Evolutionary conservation across 768 basidiomycete genomes (phyloP).

Genomic region (Suillus luteus): DNA sequence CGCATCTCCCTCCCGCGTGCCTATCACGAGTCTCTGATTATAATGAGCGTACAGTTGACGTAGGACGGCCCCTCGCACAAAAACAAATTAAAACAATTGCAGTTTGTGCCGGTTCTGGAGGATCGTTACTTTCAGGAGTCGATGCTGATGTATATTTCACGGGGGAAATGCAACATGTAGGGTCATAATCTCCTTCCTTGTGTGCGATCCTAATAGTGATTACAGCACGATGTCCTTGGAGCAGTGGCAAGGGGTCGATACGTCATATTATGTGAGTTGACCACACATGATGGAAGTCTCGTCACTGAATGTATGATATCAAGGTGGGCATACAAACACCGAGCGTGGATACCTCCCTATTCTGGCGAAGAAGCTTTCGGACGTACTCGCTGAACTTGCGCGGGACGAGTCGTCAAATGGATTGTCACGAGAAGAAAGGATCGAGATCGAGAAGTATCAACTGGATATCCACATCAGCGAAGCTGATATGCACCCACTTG

Average conservation of each 20-base stretch:
- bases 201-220: conserved; percentile 21
- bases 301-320: conserved; percentile 17
- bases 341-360: conserved; percentile 90
- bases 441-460: conserved; percentile 23
- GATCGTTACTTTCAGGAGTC: conserved; percentile 67
- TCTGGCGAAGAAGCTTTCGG: conserved; percentile 68
- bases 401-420: conserved; percentile 34
- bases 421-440: conserved; percentile 36
- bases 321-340: conserved; percentile 92
- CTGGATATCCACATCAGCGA: conserved; percentile 72
- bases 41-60: conserved; percentile 53
- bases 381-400: conserved; percentile 40
- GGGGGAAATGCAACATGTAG: conserved; percentile 89
- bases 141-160: conserved; percentile 89
- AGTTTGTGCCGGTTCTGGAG: conserved; percentile 91
- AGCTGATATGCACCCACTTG: conserved; percentile 74
- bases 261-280: conserved; percentile 77
- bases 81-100: conserved; percentile 62
- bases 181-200: conserved; percentile 27
- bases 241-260: conserved; percentile 73
- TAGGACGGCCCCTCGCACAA: conserved; percentile 50
- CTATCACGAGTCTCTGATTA: background rate
- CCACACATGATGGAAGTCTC: conserved; percentile 15
- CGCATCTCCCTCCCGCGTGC: conserved; percentile 12
- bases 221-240: conserved; percentile 85